Conservation (phyloP, 2,329 filamentous ascomycete species). For the Arthrinium puccinioides region DNA sequence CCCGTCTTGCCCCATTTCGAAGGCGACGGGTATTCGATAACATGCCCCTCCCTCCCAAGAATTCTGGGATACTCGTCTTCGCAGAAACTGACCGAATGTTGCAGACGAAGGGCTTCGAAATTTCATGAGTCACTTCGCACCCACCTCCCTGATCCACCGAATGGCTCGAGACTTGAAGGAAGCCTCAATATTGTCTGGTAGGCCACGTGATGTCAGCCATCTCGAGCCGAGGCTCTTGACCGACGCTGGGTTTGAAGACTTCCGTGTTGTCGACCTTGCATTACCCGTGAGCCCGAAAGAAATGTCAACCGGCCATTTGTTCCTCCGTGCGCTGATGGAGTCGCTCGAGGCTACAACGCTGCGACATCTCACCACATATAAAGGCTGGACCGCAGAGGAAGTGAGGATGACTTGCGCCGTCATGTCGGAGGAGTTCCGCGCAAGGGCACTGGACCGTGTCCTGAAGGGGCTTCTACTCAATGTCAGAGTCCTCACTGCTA, state of each 20-base stretch:
- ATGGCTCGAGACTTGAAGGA: constrained; percentile 33
- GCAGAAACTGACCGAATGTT: too few species aligned
- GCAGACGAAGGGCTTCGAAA: constrained; percentile 28
- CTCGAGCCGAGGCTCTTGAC: constrained; percentile 36
- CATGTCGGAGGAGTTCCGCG: too few species aligned
- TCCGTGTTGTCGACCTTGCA: constrained; percentile 37
- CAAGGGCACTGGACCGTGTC: constrained; percentile 41
- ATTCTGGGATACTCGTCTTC: too few species aligned
- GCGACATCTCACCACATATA: constrained; percentile 43
- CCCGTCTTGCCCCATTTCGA: too few species aligned
- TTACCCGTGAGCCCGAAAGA: constrained; percentile 40
- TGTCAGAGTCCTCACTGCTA: constrained; percentile 39
- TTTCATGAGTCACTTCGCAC: constrained; percentile 32
- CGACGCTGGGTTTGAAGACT: constrained; percentile 44
- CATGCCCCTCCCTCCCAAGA: too few species aligned
- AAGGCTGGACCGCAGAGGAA: constrained; percentile 43
- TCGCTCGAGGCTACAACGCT: constrained; percentile 41
- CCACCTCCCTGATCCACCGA: constrained; percentile 35
- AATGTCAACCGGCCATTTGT: constrained; percentile 43
- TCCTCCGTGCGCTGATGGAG: constrained; percentile 44
- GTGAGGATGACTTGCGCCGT: constrained; percentile 39
- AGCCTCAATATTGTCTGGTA: constrained; percentile 36
- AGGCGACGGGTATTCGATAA: too few species aligned
- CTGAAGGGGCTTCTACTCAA: constrained; percentile 37
- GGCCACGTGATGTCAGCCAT: constrained; percentile 36